phyloP scores from a whole-genome alignment of 768 basidiomycete genomes.

The Coprinopsis cinerea region DNA sequence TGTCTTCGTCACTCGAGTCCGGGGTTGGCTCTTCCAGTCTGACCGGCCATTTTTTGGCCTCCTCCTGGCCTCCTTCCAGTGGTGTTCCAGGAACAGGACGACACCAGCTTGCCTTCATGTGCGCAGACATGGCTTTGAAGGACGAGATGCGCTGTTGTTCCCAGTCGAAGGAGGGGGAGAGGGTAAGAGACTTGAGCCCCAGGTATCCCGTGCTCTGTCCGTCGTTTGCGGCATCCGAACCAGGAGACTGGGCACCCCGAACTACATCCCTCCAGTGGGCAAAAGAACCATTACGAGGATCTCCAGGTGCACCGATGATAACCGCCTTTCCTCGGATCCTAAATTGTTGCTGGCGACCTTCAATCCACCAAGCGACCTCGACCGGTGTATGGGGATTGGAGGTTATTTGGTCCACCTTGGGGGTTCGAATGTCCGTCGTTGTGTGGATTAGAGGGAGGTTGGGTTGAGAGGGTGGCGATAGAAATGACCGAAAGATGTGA shows the following conservation, averaged over 20 bases:
- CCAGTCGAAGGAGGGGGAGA: slow-evolving; percentile 52
- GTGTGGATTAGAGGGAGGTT: slow-evolving; percentile 55
- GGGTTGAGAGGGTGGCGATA: slow-evolving; percentile 28
- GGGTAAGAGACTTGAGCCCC: slow-evolving; percentile 25
- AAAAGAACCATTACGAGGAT: slow-evolving; percentile 15
- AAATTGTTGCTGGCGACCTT: slow-evolving; percentile 63
- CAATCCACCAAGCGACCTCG: slow-evolving; percentile 74
- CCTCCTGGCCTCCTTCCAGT: slow-evolving; percentile 41
- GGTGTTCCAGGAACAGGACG: slow-evolving; percentile 57
- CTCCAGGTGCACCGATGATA: slow-evolving; percentile 46
- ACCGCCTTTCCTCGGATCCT: slow-evolving; percentile 55
- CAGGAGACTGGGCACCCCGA: too few species aligned
- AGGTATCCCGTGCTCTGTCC: slow-evolving; percentile 25
- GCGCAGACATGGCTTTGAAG: slow-evolving; percentile 53
- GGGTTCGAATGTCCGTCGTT: slow-evolving; percentile 68
- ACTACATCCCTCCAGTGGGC: background rate
- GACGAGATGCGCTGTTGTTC: slow-evolving; percentile 53
- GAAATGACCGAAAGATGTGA: slow-evolving; percentile 53
- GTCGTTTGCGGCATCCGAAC: too few species aligned
- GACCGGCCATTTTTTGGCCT: slow-evolving; percentile 57
- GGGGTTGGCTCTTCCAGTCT: slow-evolving; percentile 44
- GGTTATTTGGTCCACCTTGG: slow-evolving; percentile 57
- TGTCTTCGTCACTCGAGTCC: slow-evolving; percentile 21
- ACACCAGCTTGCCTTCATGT: slow-evolving; percentile 70
- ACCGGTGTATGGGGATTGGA: slow-evolving; percentile 32